Evolutionary conservation across 352 stramenopile genomes (phyloP).

Genomic region (Elongisporangium undulatum): DNA sequence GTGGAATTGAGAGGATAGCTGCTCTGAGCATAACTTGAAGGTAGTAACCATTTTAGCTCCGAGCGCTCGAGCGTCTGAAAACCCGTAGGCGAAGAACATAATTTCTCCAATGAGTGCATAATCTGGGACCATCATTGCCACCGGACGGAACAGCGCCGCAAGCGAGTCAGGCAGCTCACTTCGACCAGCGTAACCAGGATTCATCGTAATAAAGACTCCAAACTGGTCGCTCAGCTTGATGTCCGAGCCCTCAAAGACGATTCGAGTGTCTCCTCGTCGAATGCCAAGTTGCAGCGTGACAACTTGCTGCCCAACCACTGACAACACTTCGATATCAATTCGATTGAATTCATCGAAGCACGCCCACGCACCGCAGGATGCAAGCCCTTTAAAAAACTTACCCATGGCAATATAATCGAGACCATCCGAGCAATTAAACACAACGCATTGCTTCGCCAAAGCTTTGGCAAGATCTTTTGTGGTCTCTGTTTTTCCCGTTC

Average conservation of each 20-base stretch:
- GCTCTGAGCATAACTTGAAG: constrained; percentile 94
- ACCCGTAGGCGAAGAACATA: constrained; percentile 96
- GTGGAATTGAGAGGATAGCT: constrained; percentile 92
- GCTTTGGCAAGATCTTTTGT: constrained; percentile 94
- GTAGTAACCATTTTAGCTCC: constrained; percentile 96
- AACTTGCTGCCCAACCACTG: constrained; percentile 83
- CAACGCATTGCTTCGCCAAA: constrained; percentile 93
- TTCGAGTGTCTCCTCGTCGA: constrained; percentile 78
- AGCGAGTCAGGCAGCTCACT: constrained; percentile 95
- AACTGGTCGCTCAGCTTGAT: constrained; percentile 93
- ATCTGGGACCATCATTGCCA: constrained; percentile 97
- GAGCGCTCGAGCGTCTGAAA: constrained; percentile 90
- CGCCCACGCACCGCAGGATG: constrained; percentile 91
- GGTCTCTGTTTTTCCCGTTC: constrained; percentile 94
- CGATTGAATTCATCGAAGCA: constrained; percentile 97
- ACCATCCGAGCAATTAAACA: constrained; percentile 95
- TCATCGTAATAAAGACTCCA: constrained; percentile 96
- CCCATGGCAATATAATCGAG: constrained; percentile 95
- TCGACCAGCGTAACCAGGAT: constrained; percentile 92
- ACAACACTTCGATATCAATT: constrained; percentile 93
- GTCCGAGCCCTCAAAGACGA: constrained; percentile 93
- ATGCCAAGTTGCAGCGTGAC: constrained; percentile 88
- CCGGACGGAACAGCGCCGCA: constrained; percentile 92
- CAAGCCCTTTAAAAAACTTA: constrained; percentile 92
- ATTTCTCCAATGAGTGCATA: constrained; percentile 96